Evolutionary conservation across 2,329 filamentous ascomycete species (phyloP), one percentile per base, ranked within the genome.

Genomic region (Calonectria honghensis): DNA sequence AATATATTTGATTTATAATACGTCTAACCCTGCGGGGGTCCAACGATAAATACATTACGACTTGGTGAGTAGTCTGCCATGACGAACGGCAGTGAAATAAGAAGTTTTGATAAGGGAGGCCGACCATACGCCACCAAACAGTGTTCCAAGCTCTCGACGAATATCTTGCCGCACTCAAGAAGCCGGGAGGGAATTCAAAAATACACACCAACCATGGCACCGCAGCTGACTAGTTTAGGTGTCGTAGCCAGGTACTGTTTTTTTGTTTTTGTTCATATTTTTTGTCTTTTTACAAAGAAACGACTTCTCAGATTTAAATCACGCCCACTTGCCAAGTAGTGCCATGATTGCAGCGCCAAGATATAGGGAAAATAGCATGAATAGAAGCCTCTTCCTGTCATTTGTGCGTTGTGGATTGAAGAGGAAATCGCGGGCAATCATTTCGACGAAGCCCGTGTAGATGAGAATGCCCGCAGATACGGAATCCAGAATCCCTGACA

Each of bases 381-480:
- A 90, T 1, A 93, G 93, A 35, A 81, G 74, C 4, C 78, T 74
- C 61, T 73, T 76, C 76, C 79, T 79, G 32, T 78, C 75, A 66
- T 91, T 91, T 63, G 93, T 91, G 93, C 97, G 96, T 75, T 93
- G 91, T 5, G 90, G 89, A 82, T 93, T 96, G 86, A 97, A 98
- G 97, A 70, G 32, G 45, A 70, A 70, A 83, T 98, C 95, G 81
- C 97, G 95, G 1, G 95, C 96, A 90, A 98, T 93, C 70, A 98
- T 87, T 86, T 98, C 96, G 11, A 98, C 95, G 24, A 98, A 87
- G 1, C 94, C 95, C 0, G 95, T 97, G 84, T 98, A 98, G 72
- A 98, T 93, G 65, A 98, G 87, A 75, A 98, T 97, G 39, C 95
- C 95, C 0, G 94, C 94, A 41, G 93, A 95, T 78, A 97, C 94